Base-by-base conservation (phyloP, 2,329 filamentous ascomycete species). In the Scedosporium dehoogii region DNA sequence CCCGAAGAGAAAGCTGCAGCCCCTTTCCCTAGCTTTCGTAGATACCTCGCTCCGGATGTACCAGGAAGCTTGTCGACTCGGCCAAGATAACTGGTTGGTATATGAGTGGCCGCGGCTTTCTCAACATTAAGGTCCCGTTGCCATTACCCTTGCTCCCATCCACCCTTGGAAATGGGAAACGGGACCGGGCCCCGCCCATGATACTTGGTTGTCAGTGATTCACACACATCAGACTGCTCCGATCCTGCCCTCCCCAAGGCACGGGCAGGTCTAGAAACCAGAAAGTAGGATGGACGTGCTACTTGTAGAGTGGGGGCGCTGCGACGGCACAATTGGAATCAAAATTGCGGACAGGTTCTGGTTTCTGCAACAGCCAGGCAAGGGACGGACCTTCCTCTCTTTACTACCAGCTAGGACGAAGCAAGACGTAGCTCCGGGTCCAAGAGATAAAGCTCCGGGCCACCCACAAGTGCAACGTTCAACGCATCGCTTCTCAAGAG, bases 21-120 rank as follows among this genome's bases (percentile, higher is more conserved):
- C 25, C 60, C 48, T 44, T 38, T 4, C 48, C 27, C 60, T 25
- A 58, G 27, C 38, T 51, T 51, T 12, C 53, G 21, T 58, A 55
- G 53, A 62, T 58, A 58, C 46, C 23, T 29, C 9, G 38, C 58
- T 58, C 60, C 60, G 60, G 18, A 62, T 56, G 60, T 62, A 58
- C 16, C 21, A 18, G 42, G 53, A 53, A 38, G 25, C 27, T 41
- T 25, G 48, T 33, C 38, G 44, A 51, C 14, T 59, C 56, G 63
- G 46, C 51, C 58, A 58, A 62, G 64, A 65, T 64, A 64, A 64
- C 41, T 59, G 44, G 51, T 61, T 33, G 41, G 55, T 61, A 44
- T 44, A 59, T 65, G 62, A 62, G 29, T 65, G 64, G 64, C 58
- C 42, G 64, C 63, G 60, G 63, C 60, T 63, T 64, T 61, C 67